Evolutionary conservation across 75 land plant genomes (phyloP).

Genomic region (Gnetum montanum): DNA sequence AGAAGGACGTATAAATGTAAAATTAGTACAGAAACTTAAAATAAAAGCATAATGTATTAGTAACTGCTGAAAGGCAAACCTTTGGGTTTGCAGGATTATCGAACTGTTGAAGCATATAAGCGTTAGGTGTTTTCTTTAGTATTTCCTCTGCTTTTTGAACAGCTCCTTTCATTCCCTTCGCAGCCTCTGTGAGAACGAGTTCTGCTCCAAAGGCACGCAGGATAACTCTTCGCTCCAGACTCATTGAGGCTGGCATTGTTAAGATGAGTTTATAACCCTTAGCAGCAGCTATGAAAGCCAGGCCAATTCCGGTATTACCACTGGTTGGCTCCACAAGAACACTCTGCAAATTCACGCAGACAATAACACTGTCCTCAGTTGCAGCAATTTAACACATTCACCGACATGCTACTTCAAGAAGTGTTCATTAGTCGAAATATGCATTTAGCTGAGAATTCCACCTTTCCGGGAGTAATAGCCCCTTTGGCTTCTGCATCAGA

Average conservation of each 20-base stretch:
- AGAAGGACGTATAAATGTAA: neutral
- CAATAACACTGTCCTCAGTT: too few species aligned
- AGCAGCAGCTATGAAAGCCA: constrained; percentile 92
- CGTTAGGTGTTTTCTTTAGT: constrained; percentile 65
- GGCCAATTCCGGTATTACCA: constrained; percentile 93
- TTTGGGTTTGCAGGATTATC: constrained; percentile 95
- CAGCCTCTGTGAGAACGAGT: constrained; percentile 76
- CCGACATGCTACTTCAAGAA: too few species aligned
- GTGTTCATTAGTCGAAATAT: too few species aligned
- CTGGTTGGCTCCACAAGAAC: constrained; percentile 84
- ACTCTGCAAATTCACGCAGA: too few species aligned
- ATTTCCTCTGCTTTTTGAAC: constrained; percentile 87
- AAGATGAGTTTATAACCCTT: constrained; percentile 84
- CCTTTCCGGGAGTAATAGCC: constrained; percentile 85
- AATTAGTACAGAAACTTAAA: neutral
- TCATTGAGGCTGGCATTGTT: constrained; percentile 97
- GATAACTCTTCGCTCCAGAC: constrained; percentile 78
- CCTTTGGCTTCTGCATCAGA: constrained; percentile 88
- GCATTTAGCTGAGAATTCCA: too few species aligned
- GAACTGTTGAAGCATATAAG: constrained; percentile 94
- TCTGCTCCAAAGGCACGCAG: constrained; percentile 90
- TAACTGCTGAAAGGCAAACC: too few species aligned
- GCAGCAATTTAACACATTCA: too few species aligned
- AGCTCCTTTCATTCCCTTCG: constrained; percentile 92
- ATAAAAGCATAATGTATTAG: neutral